Evolutionary conservation across 2,329 filamentous ascomycete species (phyloP).

Genomic region (Colletotrichum sojae): DNA sequence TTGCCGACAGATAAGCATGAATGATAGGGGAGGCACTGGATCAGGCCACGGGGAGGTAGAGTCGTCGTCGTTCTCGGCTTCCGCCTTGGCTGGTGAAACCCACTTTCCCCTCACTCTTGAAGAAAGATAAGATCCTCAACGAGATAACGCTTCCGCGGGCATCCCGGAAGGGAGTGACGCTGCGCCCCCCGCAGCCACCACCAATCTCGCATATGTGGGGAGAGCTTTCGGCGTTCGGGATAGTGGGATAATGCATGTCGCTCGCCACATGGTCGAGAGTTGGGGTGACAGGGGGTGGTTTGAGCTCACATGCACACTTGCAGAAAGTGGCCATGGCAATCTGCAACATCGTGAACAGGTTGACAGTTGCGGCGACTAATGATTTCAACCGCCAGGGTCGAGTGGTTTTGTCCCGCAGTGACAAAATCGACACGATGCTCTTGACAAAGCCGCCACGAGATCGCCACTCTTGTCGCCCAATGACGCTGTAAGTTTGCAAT

Average conservation of each 20-base stretch:
- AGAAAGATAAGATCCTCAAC: slow-evolving; percentile 8
- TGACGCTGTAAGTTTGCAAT: too few species aligned
- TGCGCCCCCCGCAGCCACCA: neutral
- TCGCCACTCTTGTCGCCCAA: too few species aligned
- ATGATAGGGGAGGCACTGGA: slow-evolving; percentile 7
- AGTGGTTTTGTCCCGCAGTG: too few species aligned
- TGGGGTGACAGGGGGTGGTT: neutral
- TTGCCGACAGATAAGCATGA: neutral
- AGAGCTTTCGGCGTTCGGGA: neutral
- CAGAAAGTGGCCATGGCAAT: too few species aligned
- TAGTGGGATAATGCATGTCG: neutral
- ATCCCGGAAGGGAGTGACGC: neutral
- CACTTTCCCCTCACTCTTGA: slow-evolving; percentile 32
- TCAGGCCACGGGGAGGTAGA: neutral
- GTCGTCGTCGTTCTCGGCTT: neutral
- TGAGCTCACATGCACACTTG: too few species aligned
- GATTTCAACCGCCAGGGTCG: too few species aligned
- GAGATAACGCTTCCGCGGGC: slow-evolving; percentile 11
- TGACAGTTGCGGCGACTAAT: too few species aligned
- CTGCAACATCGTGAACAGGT: too few species aligned
- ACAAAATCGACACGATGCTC: too few species aligned
- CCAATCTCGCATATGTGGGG: neutral
- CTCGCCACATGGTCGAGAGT: neutral
- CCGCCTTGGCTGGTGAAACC: neutral
- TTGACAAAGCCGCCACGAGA: too few species aligned